Evolutionary conservation across 1,284 basidiomycete species (phyloP), one percentile per base, ranked within the genome.

Genomic region (Moesziomyces sp.): DNA sequence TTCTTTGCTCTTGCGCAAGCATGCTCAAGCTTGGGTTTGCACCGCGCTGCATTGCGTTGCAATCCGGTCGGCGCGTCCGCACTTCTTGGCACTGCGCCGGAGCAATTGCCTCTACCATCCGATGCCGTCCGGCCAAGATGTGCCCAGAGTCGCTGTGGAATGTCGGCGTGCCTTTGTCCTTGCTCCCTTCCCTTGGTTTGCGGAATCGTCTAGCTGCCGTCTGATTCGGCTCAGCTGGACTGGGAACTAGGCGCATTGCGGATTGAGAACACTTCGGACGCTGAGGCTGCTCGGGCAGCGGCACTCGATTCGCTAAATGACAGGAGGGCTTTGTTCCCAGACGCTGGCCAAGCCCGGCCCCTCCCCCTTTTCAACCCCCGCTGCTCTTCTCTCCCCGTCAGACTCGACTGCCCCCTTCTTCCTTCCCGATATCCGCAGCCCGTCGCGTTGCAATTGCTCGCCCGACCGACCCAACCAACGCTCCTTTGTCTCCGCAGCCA

Each of bases 341-440:
- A 30, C 38, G 44, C 24, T 24, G 14, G 50, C 57, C 58, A 59
- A 59, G 51, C 49, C 51, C 46, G 58, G 45, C 28, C 33, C 38
- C 21, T 28, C 11, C 26, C 23, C 46, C 38, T 59, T 59, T 59
- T 59, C 51, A 59, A 52, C 44, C 45, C 51, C 51, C 50, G 51
- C 51, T 28, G 26, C 40, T 40, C 30, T 3, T 3, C 14, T 52
- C 38, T 7, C 58, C 33, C 19, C 44, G 19, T 43, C 16, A 9
- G 9, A 16, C 8, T 35, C 23, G 6, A 9, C 47, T 35, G 11
- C 55, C 42, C 35, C 28, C 47, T 23, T 28, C 26, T 42, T 11
- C 54, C n/a, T 19, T 33, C 48, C 18, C 40, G 26, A 40, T 40
- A 40, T 24, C 38, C 26, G 23, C 48, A 38, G 38, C 38, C 38